Evolutionary conservation across 2,329 filamentous ascomycete species (phyloP), one percentile per base, ranked within the genome.

Genomic region (Didymella lethalis): DNA sequence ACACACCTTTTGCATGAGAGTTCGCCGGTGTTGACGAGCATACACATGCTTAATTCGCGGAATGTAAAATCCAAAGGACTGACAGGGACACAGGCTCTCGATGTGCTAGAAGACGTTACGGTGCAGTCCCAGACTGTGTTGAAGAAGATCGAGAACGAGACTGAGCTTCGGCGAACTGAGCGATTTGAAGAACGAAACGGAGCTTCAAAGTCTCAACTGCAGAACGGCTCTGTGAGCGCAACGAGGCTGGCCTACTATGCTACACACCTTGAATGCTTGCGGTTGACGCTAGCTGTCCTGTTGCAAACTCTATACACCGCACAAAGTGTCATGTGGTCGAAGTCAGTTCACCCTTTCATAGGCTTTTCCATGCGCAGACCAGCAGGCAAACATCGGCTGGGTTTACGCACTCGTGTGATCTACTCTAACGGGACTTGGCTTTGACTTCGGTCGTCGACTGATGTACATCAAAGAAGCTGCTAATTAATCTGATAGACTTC

Each of bases 301-400:
- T 60, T 76, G 7, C 77, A 79, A 43, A 73, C 74, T 10, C 57
- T 79, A 16, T 72, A 78, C 47, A 74, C 75, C 25, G 76, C 73
- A 12, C 75, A 77, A 54, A 73, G 72, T 34, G 73, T 77, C 20
- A 73, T 73, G 52, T 78, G 75, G 74, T 70, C 76, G 40, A 75
- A 68, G 77, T 78, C 68, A 65, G 73, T 54, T 31, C 29, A 11
- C n/a, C 2, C 18, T 14, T 28, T 12, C 29, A 31, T 7, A 2
- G 4, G 12, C 7, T 1, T 26, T 25, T 1, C n/a, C 7, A 34
- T 7, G 7, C 12, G 14, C 2, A 29, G 12, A 51, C 3, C 0
- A 26, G 18, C 18, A 25, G 20, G 38, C n/a, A 6, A 36, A 3
- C 29, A 38, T 29, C 18, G 23, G 26, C 8, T 25, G 20, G 40